Evolutionary conservation across 2,329 filamentous ascomycete species (phyloP).

Genomic region (Colletotrichum sojae): DNA sequence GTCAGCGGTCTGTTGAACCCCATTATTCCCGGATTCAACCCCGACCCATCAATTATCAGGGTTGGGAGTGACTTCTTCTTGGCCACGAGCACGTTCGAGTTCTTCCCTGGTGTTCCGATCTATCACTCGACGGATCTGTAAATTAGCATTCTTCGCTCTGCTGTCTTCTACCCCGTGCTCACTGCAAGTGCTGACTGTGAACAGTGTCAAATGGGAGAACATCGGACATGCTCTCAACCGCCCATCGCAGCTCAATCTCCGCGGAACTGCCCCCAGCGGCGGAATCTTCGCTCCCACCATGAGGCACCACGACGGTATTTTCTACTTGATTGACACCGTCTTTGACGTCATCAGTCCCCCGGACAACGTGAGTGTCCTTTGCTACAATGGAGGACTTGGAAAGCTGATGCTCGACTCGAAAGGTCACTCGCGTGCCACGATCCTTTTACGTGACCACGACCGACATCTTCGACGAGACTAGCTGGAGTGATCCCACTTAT

Average conservation of each 20-base stretch:
- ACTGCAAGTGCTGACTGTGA: background rate
- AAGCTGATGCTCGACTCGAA: background rate
- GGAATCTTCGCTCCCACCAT: constrained; percentile 40
- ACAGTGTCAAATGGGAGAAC: constrained; percentile 39
- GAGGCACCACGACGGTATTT: constrained; percentile 35
- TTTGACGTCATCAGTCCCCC: constrained; percentile 40
- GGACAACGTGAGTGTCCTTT: constrained; percentile 25
- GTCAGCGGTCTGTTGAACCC: constrained; percentile 32
- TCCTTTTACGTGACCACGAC: constrained; percentile 39
- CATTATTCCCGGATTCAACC: constrained; percentile 41
- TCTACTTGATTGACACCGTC: constrained; percentile 35
- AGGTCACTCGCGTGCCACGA: constrained; percentile 37
- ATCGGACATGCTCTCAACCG: constrained; percentile 39
- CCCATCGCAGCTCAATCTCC: constrained; percentile 38
- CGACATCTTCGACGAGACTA: constrained; percentile 38
- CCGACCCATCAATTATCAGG: constrained; percentile 38
- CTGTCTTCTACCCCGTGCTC: background rate
- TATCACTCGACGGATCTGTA: constrained; percentile 40
- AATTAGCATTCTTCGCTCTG: background rate
- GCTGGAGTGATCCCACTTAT: constrained; percentile 40
- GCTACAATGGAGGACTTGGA: background rate
- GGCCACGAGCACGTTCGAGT: constrained; percentile 40
- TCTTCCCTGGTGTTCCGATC: constrained; percentile 39
- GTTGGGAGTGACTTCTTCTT: constrained; percentile 38
- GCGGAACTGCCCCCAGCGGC: constrained; percentile 39